Evolutionary conservation across 306 rosid species (phyloP), one percentile per base, ranked within the genome.

Genomic region (Senna siamea): DNA sequence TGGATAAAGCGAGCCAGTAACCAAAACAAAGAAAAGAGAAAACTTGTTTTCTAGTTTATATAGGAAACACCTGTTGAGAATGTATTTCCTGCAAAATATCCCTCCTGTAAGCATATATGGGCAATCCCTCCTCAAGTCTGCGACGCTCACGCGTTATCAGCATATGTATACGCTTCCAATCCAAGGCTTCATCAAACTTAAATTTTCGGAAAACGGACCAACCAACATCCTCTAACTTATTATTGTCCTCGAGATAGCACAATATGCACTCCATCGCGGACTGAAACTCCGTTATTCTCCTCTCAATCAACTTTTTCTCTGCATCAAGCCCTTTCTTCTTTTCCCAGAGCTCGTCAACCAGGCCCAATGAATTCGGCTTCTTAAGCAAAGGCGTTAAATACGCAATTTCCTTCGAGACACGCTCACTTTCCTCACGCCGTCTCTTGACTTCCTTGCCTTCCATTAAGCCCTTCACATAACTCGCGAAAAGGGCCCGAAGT

Each of bases 81-180:
- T 69, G 78, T 65, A 94, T 85, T 51, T 78, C 75, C 56, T 43
- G 69, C 65, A 94, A 86, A 78, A 94, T 88, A 4, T 89, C 88
- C 73, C 51, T 84, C 81, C 99, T 69, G 74, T 78, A 87, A 60
- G 96, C 96, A 70, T 92, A 94, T 56, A 94, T 85, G 4, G 99
- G 99, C 80, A 94, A 82, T 0, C 97, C 97, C 22, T 85, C 92
- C 11, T 88, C 75, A 15, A 94, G 90, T 18, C 99, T 77, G 0
- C 88, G 86, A 62, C 92, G 77, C 74, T 94, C 99, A 82, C 97
- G 80, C 57, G 50, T 55, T 35, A 92, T 83, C 55, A 92, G 17
- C 37, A 76, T 53, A 50, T 85, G 87, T 65, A 94, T 47, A 52
- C 51, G 75, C 65, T 37, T 69, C 96, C 95, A 94, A 73, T 86